A percentile compares a stretch with the other conserved stretches of the same genome.
phyloP scores from a whole-genome alignment of 805 yeast genomes.

The Cyberlindnera mississippiensis region DNA sequence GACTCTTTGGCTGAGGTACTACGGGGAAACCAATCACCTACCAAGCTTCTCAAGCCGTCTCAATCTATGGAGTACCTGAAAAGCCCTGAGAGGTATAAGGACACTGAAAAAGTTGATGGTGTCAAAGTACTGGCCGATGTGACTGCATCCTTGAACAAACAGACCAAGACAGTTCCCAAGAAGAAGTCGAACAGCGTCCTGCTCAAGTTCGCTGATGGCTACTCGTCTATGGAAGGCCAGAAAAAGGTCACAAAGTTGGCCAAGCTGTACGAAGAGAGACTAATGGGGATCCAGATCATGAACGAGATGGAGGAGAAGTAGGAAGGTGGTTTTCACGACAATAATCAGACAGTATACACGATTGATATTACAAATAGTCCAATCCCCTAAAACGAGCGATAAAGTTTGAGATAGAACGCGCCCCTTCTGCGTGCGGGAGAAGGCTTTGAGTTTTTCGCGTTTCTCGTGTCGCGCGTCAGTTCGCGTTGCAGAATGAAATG shows the following conservation, averaged over 20 bases:
- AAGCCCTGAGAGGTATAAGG: background rate
- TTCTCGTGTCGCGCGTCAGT: no score
- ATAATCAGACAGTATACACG: no score
- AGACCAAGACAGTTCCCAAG: conserved; percentile 7
- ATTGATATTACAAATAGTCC: no score
- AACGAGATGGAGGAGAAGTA: conserved; percentile 27
- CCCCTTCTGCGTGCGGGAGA: no score
- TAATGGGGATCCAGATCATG: conserved; percentile 35
- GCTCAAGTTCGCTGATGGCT: conserved; percentile 27
- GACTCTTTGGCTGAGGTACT: conserved; percentile 3
- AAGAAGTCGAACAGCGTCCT: conserved; percentile 13
- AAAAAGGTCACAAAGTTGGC: conserved; percentile 62
- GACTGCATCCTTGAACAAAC: conserved; percentile 22
- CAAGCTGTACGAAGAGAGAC: conserved; percentile 57
- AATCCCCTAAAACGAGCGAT: no score
- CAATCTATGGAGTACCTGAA: conserved; percentile 3
- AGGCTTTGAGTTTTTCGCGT: no score
- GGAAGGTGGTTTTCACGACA: background rate
- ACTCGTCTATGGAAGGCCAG: conserved; percentile 33
- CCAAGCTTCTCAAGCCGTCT: background rate
- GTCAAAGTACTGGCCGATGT: conserved; percentile 21
- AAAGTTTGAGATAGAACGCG: no score
- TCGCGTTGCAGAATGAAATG: no score
- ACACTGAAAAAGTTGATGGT: conserved; percentile 8
- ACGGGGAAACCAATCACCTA: background rate